Base-by-base conservation (phyloP, 192 early-diverging fungal species). In the Entomortierella beljakovae region DNA sequence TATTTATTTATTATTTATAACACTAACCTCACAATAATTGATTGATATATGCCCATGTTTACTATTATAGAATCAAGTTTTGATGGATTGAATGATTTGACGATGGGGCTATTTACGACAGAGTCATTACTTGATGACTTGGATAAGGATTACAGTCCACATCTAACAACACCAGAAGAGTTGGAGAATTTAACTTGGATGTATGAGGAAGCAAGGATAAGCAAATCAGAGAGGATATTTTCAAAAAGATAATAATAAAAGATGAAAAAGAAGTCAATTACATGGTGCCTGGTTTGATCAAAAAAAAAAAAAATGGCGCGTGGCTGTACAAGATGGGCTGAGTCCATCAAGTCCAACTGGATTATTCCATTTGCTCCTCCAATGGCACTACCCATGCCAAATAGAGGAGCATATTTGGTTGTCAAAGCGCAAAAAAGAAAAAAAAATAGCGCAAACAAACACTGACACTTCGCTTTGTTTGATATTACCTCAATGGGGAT, bases 111-210 rank as follows among this genome's bases (percentile, higher is more conserved):
- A 38, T 20, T 22, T 10, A 22, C 53, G 18, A 26, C 38, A 23
- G 25, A 25, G 28, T 40, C 26, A 18, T 8, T 48, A 18, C 15
- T 37, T 2, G 22, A 53, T 33, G 57, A 75, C 26, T 26, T 75
- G 51, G n/a, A 18, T 4, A 20, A 32, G 23, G 64, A 61, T 18
- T 38, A 42, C 15, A 32, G 16, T 15, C 49, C 28, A 28, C 42
- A 11, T 31, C 23, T 67, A 64, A 56, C 52, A 4, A 67, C 29
- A 13, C 25, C 35, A 18, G 71, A 67, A 6, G 71, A 75, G 23
- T 40, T 67, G 7, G 71, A 75, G 32, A 18, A 23, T 6, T 58
- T 64, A 33, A 55, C 58, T 35, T 75, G 71, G 71, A 75, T 75
- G 57, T 75, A 67, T 38, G 71, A 61, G 32, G 49, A 16, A 3